phyloP scores from a whole-genome alignment of 352 stramenopile species.

The Achlya hypogyna region DNA sequence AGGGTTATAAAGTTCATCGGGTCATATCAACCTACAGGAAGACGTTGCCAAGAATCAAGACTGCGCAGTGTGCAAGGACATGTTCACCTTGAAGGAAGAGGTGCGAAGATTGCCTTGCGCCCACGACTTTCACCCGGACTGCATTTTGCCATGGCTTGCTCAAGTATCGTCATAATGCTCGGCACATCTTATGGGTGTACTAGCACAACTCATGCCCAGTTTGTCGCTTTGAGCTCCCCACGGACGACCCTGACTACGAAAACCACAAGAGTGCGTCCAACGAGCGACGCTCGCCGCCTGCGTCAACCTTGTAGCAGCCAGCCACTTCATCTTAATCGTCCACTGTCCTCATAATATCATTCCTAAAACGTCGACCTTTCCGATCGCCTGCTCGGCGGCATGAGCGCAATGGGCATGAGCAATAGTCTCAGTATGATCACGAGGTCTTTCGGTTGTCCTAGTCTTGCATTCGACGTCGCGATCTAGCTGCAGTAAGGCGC shows the following conservation, averaged over 20 bases:
- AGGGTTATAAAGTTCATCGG: neutral
- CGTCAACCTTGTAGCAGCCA: no score
- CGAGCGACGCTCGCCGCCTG: no score
- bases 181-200: neutral
- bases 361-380: no score
- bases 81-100: constrained; percentile 69
- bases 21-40: constrained; percentile 20
- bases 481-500: no score
- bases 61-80: constrained; percentile 81
- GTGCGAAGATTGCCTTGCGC: constrained; percentile 61
- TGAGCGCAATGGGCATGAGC: no score
- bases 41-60: constrained; percentile 71
- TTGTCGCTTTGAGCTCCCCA: constrained; percentile 75
- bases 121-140: constrained; percentile 76
- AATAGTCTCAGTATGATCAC: no score
- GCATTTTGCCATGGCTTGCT: constrained; percentile 80
- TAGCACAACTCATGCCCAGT: constrained; percentile 84
- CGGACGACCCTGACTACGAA: constrained; percentile 77
- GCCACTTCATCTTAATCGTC: no score
- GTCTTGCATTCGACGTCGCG: no score
- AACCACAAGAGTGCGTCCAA: neutral
- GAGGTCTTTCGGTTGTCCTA: no score
- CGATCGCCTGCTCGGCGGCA: no score
- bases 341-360: no score
- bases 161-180: constrained; percentile 23